A percentile compares a stretch with the other conserved stretches of the same genome.
phyloP scores from a whole-genome alignment of 1,284 basidiomycete genomes.

The Sparassis latifolia region DNA sequence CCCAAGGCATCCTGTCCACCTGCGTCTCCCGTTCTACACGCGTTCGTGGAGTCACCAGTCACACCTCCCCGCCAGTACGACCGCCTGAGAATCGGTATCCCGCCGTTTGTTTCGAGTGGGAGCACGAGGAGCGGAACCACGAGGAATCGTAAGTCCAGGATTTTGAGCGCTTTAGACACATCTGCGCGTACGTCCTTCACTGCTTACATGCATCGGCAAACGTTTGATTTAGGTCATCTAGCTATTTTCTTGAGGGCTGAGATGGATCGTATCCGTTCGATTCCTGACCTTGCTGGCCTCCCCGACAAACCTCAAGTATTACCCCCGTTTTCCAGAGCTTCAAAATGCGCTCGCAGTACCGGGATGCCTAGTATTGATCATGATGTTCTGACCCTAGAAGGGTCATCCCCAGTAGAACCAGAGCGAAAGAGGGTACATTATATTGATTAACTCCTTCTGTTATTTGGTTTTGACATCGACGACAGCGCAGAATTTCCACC shows the following conservation, averaged over 20 bases:
- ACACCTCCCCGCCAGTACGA: background rate
- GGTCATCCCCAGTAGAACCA: too few relatives aligned
- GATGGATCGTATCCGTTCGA: conserved; percentile 34
- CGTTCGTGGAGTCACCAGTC: conserved; percentile 2
- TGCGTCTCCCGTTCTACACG: background rate
- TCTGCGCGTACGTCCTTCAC: conserved; percentile 17
- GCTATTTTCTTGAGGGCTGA: conserved; percentile 34
- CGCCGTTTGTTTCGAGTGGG: background rate
- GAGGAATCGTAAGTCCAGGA: conserved; percentile 8
- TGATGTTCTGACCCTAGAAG: too few relatives aligned
- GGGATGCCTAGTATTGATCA: too few relatives aligned
- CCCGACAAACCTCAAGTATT: conserved; percentile 5
- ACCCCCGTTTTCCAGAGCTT: too few relatives aligned
- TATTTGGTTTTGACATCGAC: too few relatives aligned
- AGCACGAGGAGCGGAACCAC: background rate
- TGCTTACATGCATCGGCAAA: background rate
- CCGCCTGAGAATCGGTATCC: background rate
- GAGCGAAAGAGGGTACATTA: too few relatives aligned
- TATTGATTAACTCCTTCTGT: too few relatives aligned
- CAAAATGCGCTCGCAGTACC: too few relatives aligned
- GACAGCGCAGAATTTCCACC: too few relatives aligned
- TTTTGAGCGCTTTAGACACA: conserved; percentile 17
- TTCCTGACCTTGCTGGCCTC: conserved; percentile 42
- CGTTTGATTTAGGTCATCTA: conserved; percentile 6
- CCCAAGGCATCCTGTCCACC: background rate